phyloP scores from a whole-genome alignment of 2,329 filamentous ascomycete species.

The Fusarium sp. region DNA sequence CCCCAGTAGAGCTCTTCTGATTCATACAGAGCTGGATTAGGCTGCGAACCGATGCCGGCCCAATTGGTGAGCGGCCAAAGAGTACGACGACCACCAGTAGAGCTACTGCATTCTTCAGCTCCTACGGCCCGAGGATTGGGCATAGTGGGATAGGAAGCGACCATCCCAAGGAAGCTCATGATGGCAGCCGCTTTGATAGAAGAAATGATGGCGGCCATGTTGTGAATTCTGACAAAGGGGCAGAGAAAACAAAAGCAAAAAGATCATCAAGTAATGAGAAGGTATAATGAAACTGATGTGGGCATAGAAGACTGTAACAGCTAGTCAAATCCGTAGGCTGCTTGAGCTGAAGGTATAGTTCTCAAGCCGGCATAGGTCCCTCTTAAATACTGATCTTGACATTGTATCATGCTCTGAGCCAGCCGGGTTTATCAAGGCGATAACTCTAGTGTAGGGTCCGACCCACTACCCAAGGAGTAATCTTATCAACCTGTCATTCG shows the following conservation, averaged over 20 bases:
- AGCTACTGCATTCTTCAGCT: background rate
- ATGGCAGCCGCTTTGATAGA: background rate
- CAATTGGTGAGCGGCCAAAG: background rate
- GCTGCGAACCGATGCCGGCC: background rate
- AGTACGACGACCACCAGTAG: background rate
- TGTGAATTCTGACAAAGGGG: background rate
- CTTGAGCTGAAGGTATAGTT: background rate
- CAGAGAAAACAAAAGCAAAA: background rate
- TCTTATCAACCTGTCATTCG: background rate
- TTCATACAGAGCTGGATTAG: background rate
- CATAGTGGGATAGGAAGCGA: background rate
- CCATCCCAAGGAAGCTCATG: background rate
- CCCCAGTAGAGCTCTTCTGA: background rate
- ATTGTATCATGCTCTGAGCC: background rate
- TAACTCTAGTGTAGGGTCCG: background rate
- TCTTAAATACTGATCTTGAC: background rate
- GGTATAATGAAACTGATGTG: background rate
- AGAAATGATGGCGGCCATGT: background rate
- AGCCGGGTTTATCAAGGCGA: background rate
- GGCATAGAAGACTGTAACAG: background rate
- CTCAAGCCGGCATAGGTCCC: background rate
- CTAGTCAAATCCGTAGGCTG: background rate
- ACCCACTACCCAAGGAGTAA: background rate
- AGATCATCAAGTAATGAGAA: background rate
- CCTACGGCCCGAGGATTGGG: background rate